Percentiles rank a stretch among this genome's conserved stretches.
phyloP scores from a whole-genome alignment of 169 alveolate genomes.

The Cryptosporidium viatorum region DNA sequence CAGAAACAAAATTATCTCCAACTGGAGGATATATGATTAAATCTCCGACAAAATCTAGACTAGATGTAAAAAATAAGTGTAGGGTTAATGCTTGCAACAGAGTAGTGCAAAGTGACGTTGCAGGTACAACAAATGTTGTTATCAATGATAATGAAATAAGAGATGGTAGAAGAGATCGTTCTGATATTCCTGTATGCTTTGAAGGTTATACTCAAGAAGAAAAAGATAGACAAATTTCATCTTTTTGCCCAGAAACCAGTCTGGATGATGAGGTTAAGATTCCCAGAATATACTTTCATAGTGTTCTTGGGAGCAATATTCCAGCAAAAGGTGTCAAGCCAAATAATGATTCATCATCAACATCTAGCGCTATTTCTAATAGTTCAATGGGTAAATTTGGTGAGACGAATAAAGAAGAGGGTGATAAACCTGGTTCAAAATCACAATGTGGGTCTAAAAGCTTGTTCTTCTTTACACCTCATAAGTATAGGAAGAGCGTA shows the following conservation, averaged over 20 bases:
- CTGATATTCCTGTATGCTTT: neutral
- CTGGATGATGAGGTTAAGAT: neutral
- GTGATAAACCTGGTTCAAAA: neutral
- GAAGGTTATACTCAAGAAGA: neutral
- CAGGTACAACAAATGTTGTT: neutral
- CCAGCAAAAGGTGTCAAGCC: neutral
- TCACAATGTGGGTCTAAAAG: neutral
- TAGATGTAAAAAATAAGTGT: neutral
- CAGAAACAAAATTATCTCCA: neutral
- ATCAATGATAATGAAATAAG: neutral
- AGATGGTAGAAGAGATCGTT: neutral
- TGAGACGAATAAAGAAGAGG: neutral
- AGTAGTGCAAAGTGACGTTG: conserved; percentile 22
- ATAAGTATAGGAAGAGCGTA: conserved; percentile 51
- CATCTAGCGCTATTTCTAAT: neutral
- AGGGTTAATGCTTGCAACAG: conserved; percentile 1
- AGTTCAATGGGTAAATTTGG: neutral
- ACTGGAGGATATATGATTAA: neutral
- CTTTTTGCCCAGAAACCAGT: neutral
- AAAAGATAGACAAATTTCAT: neutral
- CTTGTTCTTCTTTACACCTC: conserved; percentile 36
- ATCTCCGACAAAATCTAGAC: neutral
- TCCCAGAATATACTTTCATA: neutral
- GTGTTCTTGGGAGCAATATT: neutral
- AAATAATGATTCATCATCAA: neutral